These are phyloP conservation scores for Aspergillus ochraceoroseus DNA, from an alignment of 2,329 filamentous ascomycete genomes.

Conservation along the genomic window DNA sequence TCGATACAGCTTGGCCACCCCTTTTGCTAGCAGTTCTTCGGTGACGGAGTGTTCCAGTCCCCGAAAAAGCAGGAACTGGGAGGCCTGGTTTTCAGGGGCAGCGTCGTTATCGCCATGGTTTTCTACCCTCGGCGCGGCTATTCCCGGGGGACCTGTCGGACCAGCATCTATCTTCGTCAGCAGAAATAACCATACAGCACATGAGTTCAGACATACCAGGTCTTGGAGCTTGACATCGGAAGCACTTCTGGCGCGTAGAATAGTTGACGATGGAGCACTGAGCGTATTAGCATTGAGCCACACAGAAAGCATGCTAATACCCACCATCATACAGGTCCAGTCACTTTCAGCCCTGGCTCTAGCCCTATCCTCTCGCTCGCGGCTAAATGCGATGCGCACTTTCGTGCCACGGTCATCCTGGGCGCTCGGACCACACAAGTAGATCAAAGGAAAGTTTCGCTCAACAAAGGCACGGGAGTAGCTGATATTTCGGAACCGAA, in stretches of 20 bases:
- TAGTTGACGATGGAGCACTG: conserved; percentile 57
- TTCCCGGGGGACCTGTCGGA: conserved; percentile 33
- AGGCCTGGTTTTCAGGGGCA: conserved; percentile 55
- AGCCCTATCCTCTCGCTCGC: conserved; percentile 50
- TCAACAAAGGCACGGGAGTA: conserved; percentile 53
- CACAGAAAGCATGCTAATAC: conserved; percentile 11
- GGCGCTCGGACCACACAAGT: conserved; percentile 45
- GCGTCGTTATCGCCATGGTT: conserved; percentile 54
- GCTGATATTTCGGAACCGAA: conserved; percentile 49
- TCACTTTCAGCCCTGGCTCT: conserved; percentile 49
- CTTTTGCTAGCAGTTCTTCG: conserved; percentile 67
- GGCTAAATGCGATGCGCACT: conserved; percentile 51
- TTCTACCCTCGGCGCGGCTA: conserved; percentile 41
- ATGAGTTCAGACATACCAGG: conserved; percentile 47
- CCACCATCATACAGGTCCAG: conserved; percentile 54
- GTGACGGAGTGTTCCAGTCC: conserved; percentile 65
- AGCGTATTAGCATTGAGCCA: neutral
- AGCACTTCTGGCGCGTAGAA: conserved; percentile 53
- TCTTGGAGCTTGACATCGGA: conserved; percentile 54
- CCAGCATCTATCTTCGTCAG: conserved; percentile 26
- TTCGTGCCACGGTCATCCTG: conserved; percentile 42
- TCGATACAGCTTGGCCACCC: conserved; percentile 68
- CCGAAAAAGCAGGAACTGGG: conserved; percentile 71
- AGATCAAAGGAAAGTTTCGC: conserved; percentile 48
- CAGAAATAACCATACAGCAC: neutral